Base-by-base conservation (phyloP, 2,329 filamentous ascomycete species). In the Stemphylium beticola region DNA sequence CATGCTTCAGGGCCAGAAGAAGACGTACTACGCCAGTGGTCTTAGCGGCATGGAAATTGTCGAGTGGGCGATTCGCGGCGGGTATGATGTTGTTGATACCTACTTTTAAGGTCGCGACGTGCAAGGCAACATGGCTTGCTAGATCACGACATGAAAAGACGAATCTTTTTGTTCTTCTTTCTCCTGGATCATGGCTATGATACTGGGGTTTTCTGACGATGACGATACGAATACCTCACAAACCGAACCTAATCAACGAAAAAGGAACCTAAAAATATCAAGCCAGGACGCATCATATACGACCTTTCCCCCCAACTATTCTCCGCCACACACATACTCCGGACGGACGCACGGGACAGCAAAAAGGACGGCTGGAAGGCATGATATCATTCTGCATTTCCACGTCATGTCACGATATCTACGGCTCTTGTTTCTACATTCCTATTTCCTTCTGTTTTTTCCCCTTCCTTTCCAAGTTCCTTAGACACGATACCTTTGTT, bases 21-120 rank as follows among this genome's bases (percentile, higher is more conserved):
- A 74, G 60, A 72, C 67, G 26, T 76, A 68, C 58, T 76, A 68
- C 60, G 73, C 71, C 17, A 74, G 71, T 48, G 73, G 66, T 18
- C 66, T 76, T 36, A 65, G 63, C 38, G 73, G 73, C 43, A 74
- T 76, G 72, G 73, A 76, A 54, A 73, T 72, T 31, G 72, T 76
- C 14, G 73, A 76, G 60, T 75, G 68, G 68, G 72, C 73, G 8
- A 61, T 76, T 29, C 64, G 69, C 2, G 66, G 67, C 18, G 73
- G 70, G n/a, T 61, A 67, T 32, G 73, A 75, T 45, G 63, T 76
- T 43, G 69, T 74, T 17, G 66, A 73, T 38, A 64, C 63, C 12
- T 69, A 74, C 54, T 74, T 73, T 43, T 73, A 34, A 26, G 8
- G 24, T 9, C 24, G 24, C 12, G 10, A 7, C 15, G 4, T 14